A percentile compares a stretch with the other conserved stretches of the same genome.
Conservation (phyloP, 352 stramenopile species). For the Plasmopara viticola region DNA sequence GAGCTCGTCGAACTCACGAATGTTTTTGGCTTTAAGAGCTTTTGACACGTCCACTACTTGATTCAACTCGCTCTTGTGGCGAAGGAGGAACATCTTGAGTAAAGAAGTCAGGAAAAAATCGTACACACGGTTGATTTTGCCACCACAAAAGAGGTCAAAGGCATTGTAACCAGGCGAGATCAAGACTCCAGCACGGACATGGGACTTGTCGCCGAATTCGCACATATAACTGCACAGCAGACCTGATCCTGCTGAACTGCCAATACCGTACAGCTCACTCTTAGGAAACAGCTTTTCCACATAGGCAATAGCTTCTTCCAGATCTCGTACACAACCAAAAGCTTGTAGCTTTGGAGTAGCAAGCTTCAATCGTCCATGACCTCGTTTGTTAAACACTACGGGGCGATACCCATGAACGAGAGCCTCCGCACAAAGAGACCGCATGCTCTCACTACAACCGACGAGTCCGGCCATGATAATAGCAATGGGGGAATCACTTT, state of each 20-base stretch:
- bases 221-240: slow-evolving; percentile 70
- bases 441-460: slow-evolving; percentile 56
- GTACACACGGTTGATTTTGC: slow-evolving; percentile 64
- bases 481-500: slow-evolving; percentile 39
- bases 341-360: slow-evolving; percentile 57
- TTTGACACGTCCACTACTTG: slow-evolving; percentile 40
- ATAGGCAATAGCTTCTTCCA: slow-evolving; percentile 44
- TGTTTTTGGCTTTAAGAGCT: slow-evolving; percentile 43
- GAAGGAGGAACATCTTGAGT: slow-evolving; percentile 59
- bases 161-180: slow-evolving; percentile 77
- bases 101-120: slow-evolving; percentile 73
- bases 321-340: slow-evolving; percentile 64
- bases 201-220: slow-evolving; percentile 45
- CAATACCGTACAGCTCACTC: slow-evolving; percentile 56
- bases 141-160: slow-evolving; percentile 63
- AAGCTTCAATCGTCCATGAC: slow-evolving; percentile 58
- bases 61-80: slow-evolving; percentile 37
- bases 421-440: slow-evolving; percentile 56
- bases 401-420: slow-evolving; percentile 55
- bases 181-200: slow-evolving; percentile 48
- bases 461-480: slow-evolving; percentile 70
- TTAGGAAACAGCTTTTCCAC: slow-evolving; percentile 42
- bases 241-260: slow-evolving; percentile 65
- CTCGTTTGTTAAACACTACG: slow-evolving; percentile 83
- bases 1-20: slow-evolving; percentile 66